A percentile compares a stretch with the other conserved stretches of the same genome.
phyloP scores from a whole-genome alignment of 2,329 filamentous ascomycete species.

The Fusarium circinatum region DNA sequence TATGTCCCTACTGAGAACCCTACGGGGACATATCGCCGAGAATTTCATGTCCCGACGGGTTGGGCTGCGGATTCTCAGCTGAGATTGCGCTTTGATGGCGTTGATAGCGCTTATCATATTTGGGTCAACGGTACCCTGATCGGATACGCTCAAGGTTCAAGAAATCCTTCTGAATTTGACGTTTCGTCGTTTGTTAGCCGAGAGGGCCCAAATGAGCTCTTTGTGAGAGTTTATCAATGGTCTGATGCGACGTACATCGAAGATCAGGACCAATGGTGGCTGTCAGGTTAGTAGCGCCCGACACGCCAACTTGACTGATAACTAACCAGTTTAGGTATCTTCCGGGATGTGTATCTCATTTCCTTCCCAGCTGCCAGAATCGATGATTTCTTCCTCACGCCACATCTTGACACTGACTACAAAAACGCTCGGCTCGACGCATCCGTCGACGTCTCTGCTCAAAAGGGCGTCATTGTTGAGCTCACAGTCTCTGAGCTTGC shows the following conservation, averaged over 20 bases:
- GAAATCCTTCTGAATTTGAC: constrained; percentile 77
- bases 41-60: constrained; percentile 62
- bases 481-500: constrained; percentile 55
- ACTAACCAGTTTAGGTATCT: constrained; percentile 62
- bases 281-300: constrained; percentile 64
- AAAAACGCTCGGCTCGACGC: constrained; percentile 57
- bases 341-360: constrained; percentile 72
- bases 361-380: constrained; percentile 65
- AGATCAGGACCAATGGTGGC: constrained; percentile 76
- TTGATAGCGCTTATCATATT: constrained; percentile 76
- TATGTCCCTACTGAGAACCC: constrained; percentile 71
- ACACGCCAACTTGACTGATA: constrained; percentile 57
- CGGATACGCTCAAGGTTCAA: constrained; percentile 75
- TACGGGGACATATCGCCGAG: constrained; percentile 69
- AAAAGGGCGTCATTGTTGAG: constrained; percentile 49
- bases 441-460: constrained; percentile 55
- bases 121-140: constrained; percentile 72
- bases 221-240: constrained; percentile 76
- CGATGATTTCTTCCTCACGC: constrained; percentile 67
- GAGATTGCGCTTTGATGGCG: constrained; percentile 75
- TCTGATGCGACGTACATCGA: constrained; percentile 77
- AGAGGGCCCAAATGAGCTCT: constrained; percentile 62
- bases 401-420: constrained; percentile 65
- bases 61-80: constrained; percentile 64
- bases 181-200: constrained; percentile 60